Percentiles rank a stretch among this genome's conserved stretches.
Evolutionary conservation across 1,284 basidiomycete genomes (phyloP).

Genomic region (Leccinum pachyderme): DNA sequence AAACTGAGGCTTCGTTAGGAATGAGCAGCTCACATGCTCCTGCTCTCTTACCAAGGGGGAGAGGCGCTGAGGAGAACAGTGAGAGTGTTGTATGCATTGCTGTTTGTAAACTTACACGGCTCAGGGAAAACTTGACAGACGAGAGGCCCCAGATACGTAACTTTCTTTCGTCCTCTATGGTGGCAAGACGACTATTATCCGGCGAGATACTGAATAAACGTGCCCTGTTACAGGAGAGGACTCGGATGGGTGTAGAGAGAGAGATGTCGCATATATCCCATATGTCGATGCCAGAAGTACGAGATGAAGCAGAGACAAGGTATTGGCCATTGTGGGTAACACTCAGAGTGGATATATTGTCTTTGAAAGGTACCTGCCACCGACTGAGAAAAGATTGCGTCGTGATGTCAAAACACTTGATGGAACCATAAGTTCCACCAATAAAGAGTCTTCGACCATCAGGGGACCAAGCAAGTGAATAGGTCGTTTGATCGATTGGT

Average conservation of each 20-base stretch:
- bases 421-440: slow-evolving; percentile 2
- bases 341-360: slow-evolving; percentile 7
- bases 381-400: not conserved
- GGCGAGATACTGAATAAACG: not conserved
- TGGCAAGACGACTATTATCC: slow-evolving; percentile 1
- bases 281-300: slow-evolving; percentile 2
- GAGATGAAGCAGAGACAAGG: slow-evolving; percentile 9
- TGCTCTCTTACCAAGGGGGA: not conserved
- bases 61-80: slow-evolving; percentile 1
- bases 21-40: slow-evolving; percentile 4
- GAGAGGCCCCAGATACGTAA: not conserved
- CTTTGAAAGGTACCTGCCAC: not conserved
- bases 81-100: not conserved
- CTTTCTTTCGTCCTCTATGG: not conserved
- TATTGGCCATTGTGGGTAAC: slow-evolving; percentile 4
- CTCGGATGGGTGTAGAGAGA: not conserved
- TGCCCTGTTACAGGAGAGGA: not conserved
- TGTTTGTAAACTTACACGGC: not conserved
- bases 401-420: slow-evolving; percentile 3
- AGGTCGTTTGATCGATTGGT: not conserved
- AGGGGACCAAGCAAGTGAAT: slow-evolving; percentile 14
- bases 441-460: slow-evolving; percentile 8
- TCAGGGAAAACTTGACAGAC: not conserved
- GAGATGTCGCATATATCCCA: slow-evolving; percentile 7
- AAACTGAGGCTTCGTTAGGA: not conserved